Conservation (phyloP, 345 rosid genomes). For the Nasturtium officinale region DNA sequence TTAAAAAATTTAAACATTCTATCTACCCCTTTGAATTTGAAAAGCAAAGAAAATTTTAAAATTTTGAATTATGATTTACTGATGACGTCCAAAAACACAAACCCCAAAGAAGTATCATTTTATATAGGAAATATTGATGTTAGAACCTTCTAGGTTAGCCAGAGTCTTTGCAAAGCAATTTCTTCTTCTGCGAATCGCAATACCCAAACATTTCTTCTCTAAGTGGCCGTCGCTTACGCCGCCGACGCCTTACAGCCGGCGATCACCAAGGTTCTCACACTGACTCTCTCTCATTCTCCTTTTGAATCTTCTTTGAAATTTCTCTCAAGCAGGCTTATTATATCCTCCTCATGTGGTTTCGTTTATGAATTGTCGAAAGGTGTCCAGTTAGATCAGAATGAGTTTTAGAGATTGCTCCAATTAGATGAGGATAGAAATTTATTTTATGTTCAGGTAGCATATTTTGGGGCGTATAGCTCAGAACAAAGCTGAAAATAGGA, state of each 20-base stretch:
- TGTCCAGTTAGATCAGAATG: neutral
- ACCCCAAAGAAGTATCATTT: too few relatives aligned
- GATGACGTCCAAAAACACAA: neutral
- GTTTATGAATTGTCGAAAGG: neutral
- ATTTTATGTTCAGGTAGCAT: constrained; percentile 6
- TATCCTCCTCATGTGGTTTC: neutral
- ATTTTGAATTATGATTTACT: neutral
- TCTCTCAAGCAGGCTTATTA: constrained; percentile 1
- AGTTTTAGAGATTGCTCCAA: neutral
- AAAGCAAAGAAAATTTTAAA: neutral
- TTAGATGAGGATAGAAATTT: too few relatives aligned
- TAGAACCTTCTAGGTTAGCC: neutral
- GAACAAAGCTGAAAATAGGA: neutral
- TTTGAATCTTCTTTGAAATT: neutral
- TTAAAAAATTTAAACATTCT: neutral
- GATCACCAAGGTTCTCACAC: neutral
- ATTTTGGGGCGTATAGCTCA: neutral
- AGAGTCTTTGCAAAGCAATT: constrained; percentile 5
- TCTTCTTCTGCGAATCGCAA: neutral
- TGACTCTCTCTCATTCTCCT: neutral
- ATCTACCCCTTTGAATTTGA: neutral
- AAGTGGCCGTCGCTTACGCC: constrained; percentile 17
- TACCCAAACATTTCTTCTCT: neutral
- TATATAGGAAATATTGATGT: neutral
- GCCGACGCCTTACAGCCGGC: neutral